Evolutionary conservation across 305 asterid species (phyloP).

Genomic region (Galium porrigens): DNA sequence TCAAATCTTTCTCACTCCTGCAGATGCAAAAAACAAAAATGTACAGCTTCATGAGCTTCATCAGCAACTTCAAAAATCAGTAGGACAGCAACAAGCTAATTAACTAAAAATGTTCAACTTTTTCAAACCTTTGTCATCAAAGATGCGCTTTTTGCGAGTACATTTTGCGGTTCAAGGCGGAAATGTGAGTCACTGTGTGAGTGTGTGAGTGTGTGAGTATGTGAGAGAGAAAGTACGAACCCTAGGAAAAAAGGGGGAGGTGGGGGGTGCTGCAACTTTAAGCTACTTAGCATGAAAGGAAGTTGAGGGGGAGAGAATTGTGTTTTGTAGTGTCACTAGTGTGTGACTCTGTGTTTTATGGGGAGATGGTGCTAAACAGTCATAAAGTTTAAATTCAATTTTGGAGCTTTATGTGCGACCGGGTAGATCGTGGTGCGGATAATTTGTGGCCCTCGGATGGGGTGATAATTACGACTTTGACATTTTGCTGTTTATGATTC

Average conservation of each 20-base stretch:
- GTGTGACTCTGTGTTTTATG: not conserved
- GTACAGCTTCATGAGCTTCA: slow-evolving; percentile 3
- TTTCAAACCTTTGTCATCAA: not conserved
- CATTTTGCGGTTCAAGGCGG: not conserved
- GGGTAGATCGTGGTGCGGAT: not conserved
- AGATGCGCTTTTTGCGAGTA: not conserved
- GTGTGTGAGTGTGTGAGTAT: not conserved
- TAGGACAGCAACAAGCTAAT: not conserved
- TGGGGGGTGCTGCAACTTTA: slow-evolving; percentile 18
- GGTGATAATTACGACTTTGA: slow-evolving; percentile 1
- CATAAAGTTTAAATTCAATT: slow-evolving; percentile 1
- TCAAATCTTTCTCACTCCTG: not conserved
- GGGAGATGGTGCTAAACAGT: slow-evolving; percentile 11
- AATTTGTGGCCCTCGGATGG: not conserved
- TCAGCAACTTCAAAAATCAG: not conserved
- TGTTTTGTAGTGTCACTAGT: not conserved
- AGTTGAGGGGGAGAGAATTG: not conserved
- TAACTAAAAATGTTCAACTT: not conserved
- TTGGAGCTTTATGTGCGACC: not conserved
- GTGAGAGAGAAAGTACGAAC: slow-evolving; percentile 10
- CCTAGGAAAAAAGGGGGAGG: slow-evolving; percentile 14
- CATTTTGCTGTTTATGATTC: not conserved
- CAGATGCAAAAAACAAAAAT: not conserved
- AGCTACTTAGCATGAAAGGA: slow-evolving; percentile 21
- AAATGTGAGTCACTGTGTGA: slow-evolving; percentile 2